Evolutionary conservation across 2,329 filamentous ascomycete genomes (phyloP).

Genomic region (Cephalotrichum gorgonifer): DNA sequence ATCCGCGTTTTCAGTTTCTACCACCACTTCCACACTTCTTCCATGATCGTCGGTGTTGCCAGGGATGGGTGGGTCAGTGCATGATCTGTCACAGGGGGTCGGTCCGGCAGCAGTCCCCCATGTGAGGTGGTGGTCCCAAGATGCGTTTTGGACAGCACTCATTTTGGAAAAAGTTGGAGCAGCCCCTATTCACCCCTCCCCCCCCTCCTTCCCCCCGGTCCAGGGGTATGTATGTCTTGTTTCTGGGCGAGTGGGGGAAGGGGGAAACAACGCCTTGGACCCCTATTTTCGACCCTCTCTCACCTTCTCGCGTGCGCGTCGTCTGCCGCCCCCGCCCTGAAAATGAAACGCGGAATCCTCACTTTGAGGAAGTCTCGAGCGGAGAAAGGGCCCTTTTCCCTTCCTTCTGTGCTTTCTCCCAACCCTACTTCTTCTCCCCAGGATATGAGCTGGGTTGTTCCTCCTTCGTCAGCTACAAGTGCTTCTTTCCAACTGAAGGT

Average conservation of each 20-base stretch:
- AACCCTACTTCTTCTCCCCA: no score
- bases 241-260: no score
- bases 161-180: no score
- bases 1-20: background rate
- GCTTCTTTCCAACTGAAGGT: background rate
- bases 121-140: background rate
- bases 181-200: background rate
- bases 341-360: background rate
- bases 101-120: background rate
- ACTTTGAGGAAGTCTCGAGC: background rate
- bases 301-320: no score
- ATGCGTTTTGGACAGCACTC: no score
- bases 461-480: no score
- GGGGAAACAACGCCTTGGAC: background rate
- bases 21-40: constrained; percentile 1
- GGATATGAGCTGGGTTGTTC: background rate
- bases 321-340: background rate
- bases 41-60: background rate
- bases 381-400: no score
- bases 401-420: no score
- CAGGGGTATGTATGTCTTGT: no score
- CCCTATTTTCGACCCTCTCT: background rate
- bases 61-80: constrained; percentile 1
- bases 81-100: constrained; percentile 2
- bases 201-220: no score